Percentiles rank a stretch among this genome's conserved stretches.
Conservation (phyloP, 2,329 filamentous ascomycete species). For the Fusarium hainanense region DNA sequence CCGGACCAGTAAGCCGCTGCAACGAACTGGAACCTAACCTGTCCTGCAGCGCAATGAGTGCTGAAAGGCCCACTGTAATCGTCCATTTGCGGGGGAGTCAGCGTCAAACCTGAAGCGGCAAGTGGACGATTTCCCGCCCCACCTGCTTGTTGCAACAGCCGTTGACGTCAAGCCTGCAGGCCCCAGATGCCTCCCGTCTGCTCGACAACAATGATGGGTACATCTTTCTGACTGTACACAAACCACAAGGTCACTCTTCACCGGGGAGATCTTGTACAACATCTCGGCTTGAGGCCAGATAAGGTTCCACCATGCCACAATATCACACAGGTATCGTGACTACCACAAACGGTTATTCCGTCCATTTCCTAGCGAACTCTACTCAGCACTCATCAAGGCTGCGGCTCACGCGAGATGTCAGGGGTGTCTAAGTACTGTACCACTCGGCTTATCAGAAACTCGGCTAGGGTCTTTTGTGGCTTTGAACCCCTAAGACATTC, state of each 20-base stretch:
- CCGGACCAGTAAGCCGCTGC: slow-evolving; percentile 15
- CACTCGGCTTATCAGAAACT: slow-evolving; percentile 31
- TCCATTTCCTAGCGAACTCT: neutral
- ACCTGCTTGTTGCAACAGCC: slow-evolving; percentile 22
- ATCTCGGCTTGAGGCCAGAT: neutral
- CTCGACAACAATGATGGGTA: slow-evolving; percentile 12
- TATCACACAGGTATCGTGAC: slow-evolving; percentile 22
- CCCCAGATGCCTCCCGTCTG: slow-evolving; percentile 9
- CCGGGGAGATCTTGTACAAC: slow-evolving; percentile 16
- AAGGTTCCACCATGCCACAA: neutral
- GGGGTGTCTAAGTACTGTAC: neutral
- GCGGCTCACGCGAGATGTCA: slow-evolving; percentile 17
- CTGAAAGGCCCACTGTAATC: neutral
- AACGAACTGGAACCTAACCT: slow-evolving; percentile 14
- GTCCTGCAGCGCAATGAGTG: neutral
- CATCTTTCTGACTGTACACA: slow-evolving; percentile 6
- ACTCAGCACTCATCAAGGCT: neutral
- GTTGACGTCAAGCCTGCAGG: slow-evolving; percentile 34
- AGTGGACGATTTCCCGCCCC: slow-evolving; percentile 31
- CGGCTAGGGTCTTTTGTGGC: slow-evolving; percentile 28
- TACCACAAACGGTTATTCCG: slow-evolving; percentile 15
- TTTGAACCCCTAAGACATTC: slow-evolving; percentile 26
- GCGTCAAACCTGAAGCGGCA: slow-evolving; percentile 31
- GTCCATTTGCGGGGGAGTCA: slow-evolving; percentile 38
- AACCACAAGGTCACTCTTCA: slow-evolving; percentile 2